Evolutionary conservation across 2,329 filamentous ascomycete species (phyloP), one percentile per base, ranked within the genome.

Genomic region (Xylogone sp.): DNA sequence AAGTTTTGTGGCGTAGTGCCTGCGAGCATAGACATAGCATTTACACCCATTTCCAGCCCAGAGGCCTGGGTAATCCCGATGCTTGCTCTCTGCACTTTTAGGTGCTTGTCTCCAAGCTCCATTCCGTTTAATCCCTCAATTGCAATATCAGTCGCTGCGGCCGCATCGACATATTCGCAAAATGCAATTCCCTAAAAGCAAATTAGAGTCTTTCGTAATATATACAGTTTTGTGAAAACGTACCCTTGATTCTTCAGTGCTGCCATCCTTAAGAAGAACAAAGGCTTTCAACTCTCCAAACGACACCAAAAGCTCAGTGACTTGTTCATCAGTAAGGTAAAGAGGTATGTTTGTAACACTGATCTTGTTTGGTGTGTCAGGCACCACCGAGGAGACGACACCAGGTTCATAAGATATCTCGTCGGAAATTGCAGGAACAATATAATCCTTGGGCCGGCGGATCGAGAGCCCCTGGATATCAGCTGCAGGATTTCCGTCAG

Each of bases 21-120:
- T 34, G 94, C 94, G 62, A 99, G 88, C 82, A 97, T 91, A 47
- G 92, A 96, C 85, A 99, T 97, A 56, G 94, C 94, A 61, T 94
- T 95, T 56, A 99, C 93, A 50, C 93, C 90, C 79, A 97, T 95
- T 65, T 99, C 94, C 42, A 96, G 81, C 56, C 91, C 91, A 45
- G 89, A 80, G 20, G 91, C 91, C 69, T 99, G 94, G n/a, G 91
- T 93, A 55, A 90, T 86, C 60, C 94, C 94, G 58, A 97, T 88
- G 69, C 92, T 96, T 24, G 94, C 95, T 65, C 92, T 90, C 59
- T 83, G 78, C 31, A 97, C 91, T 73, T 87, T 93, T 50, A 99
- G 79, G 62, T 86, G 83, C 62, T 87, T 87, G 56, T 96, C 92
- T 42, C 90, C 92, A 13, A 99, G 83, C 58, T 94, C 89, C 86